A percentile compares a stretch with the other conserved stretches of the same genome.
Evolutionary conservation across 257 asterid genomes (phyloP).

Genomic region (Verbena officinalis): DNA sequence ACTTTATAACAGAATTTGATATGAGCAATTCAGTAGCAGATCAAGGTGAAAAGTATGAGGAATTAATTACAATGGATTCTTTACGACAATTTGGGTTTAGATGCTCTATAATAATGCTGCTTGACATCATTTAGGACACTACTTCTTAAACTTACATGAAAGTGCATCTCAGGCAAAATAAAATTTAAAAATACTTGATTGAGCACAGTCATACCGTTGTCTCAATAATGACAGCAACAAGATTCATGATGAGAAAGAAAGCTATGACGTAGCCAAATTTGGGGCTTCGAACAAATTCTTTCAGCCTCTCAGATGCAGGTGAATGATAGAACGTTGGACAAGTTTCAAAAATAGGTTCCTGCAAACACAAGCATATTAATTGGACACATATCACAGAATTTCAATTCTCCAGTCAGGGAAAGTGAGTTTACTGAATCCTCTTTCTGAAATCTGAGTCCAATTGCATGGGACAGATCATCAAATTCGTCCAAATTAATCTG

Average conservation of each 20-base stretch:
- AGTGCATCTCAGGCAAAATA: slow-evolving; percentile 5
- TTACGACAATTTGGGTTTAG: slow-evolving; percentile 3
- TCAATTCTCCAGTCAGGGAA: slow-evolving; percentile 27
- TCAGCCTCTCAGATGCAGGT: slow-evolving; percentile 61
- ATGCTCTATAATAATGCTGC: not conserved
- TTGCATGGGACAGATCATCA: slow-evolving; percentile 84
- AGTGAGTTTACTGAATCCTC: slow-evolving; percentile 73
- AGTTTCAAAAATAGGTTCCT: slow-evolving; percentile 74
- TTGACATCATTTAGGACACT: not conserved
- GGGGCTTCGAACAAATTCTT: slow-evolving; percentile 67
- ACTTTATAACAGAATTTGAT: too few relatives aligned
- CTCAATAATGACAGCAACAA: slow-evolving; percentile 84
- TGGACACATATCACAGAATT: slow-evolving; percentile 20
- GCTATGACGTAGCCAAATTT: slow-evolving; percentile 68
- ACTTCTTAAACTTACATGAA: not conserved
- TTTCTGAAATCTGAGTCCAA: slow-evolving; percentile 91
- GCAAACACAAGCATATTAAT: slow-evolving; percentile 40
- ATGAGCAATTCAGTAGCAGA: too few relatives aligned
- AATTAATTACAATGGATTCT: not conserved
- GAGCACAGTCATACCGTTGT: slow-evolving; percentile 65
- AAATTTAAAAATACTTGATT: slow-evolving; percentile 21
- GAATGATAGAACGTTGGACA: slow-evolving; percentile 79
- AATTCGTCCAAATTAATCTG: slow-evolving; percentile 94
- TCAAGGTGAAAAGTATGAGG: not conserved
- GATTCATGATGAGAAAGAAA: slow-evolving; percentile 70